Conservation (phyloP, 1,139 yeast genomes). For the Saccharomyces hybrid region DNA sequence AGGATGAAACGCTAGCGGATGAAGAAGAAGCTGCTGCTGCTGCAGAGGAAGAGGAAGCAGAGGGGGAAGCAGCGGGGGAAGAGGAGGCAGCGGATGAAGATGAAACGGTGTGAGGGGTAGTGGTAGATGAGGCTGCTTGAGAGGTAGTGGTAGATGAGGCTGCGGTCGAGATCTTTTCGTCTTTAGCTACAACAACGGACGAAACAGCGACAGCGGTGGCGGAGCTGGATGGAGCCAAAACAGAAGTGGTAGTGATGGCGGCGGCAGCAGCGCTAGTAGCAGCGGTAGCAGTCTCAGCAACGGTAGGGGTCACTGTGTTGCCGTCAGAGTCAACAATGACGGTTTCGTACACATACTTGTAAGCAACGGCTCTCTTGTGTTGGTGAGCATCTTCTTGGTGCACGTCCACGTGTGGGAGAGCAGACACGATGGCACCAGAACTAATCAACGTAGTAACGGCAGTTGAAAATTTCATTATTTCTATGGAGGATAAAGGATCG, state of each 20-base stretch:
- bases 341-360: constrained; percentile 73
- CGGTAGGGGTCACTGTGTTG: constrained; percentile 32
- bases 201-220: not conserved
- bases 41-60: constrained; percentile 25
- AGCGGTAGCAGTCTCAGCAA: constrained; percentile 7
- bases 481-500: constrained; percentile 9
- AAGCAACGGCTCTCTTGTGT: constrained; percentile 68
- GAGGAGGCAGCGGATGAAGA: constrained; percentile 31
- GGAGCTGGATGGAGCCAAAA: constrained; percentile 18
- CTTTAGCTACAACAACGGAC: not conserved
- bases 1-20: constrained; percentile 13
- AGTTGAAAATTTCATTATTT: constrained; percentile 34
- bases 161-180: not conserved
- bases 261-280: constrained; percentile 11
- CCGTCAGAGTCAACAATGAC: constrained; percentile 67
- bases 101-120: constrained; percentile 22
- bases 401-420: constrained; percentile 22
- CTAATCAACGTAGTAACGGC: constrained; percentile 17
- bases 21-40: constrained; percentile 9
- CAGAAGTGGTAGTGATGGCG: constrained; percentile 21
- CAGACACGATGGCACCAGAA: constrained; percentile 13
- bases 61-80: constrained; percentile 28
- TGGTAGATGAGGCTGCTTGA: constrained; percentile 24
- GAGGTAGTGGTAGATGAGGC: constrained; percentile 3
- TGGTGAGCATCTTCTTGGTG: constrained; percentile 41